These are phyloP conservation scores for Ajuga reptans DNA, from an alignment of 305 asterid species.

Conservation along the genomic window DNA sequence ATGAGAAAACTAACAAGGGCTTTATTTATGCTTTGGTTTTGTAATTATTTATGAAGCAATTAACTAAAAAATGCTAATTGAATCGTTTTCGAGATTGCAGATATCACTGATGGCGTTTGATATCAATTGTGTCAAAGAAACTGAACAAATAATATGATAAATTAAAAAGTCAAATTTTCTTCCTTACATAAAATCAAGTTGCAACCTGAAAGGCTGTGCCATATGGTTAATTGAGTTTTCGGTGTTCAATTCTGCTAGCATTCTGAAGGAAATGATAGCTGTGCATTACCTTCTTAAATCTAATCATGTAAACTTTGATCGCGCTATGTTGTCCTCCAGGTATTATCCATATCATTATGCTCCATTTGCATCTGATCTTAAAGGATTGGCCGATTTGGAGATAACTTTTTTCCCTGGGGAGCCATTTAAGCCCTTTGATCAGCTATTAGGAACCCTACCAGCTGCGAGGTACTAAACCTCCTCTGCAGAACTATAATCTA, in stretches of 20 bases:
- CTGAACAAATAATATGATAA: too few species aligned
- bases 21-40: conserved; percentile 1
- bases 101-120: not conserved
- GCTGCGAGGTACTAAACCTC: conserved; percentile 69
- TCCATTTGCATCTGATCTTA: conserved; percentile 94
- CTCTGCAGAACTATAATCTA: conserved; percentile 8
- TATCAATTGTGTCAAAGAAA: not conserved
- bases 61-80: not conserved
- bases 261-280: conserved; percentile 5
- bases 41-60: conserved; percentile 13
- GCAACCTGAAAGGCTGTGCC: conserved; percentile 1
- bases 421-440: conserved; percentile 97
- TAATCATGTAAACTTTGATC: conserved; percentile 14
- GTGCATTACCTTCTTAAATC: not conserved
- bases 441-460: conserved; percentile 92
- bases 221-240: not conserved
- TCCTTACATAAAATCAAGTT: not conserved
- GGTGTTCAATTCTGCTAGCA: conserved; percentile 13
- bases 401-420: conserved; percentile 79
- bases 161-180: not conserved
- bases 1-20: conserved; percentile 1
- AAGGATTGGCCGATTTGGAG: conserved; percentile 70
- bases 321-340: conserved; percentile 42
- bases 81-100: conserved; percentile 1
- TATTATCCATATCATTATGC: conserved; percentile 97